phyloP scores from a whole-genome alignment of 192 early-diverging fungal genomes.

The Coemansia sp. region DNA sequence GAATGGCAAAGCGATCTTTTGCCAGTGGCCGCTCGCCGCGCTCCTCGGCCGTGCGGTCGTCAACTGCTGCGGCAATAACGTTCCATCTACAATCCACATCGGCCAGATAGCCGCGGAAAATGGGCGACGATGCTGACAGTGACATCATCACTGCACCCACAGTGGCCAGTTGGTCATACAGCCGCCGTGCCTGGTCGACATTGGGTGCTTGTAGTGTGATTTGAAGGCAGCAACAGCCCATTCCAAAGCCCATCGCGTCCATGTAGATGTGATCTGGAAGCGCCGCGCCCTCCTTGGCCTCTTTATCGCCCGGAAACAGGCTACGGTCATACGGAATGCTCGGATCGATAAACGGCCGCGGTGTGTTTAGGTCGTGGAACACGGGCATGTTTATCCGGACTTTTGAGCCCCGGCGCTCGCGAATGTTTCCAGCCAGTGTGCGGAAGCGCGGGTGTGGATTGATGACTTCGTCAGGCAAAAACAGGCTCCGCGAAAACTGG shows the following conservation, averaged over 20 bases:
- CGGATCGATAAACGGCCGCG: slow-evolving; percentile 82
- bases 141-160: slow-evolving; percentile 94
- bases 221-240: slow-evolving; percentile 97
- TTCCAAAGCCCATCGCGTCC: slow-evolving; percentile 98
- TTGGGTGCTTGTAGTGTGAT: slow-evolving; percentile 96
- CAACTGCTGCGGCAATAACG: slow-evolving; percentile 88
- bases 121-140: slow-evolving; percentile 86
- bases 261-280: slow-evolving; percentile 94
- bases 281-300: slow-evolving; percentile 73
- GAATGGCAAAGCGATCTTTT: slow-evolving; percentile 75
- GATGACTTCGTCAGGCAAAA: slow-evolving; percentile 92
- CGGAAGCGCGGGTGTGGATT: slow-evolving; percentile 91
- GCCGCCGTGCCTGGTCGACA: slow-evolving; percentile 83
- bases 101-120: slow-evolving; percentile 90
- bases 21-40: slow-evolving; percentile 74
- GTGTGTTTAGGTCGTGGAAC: slow-evolving; percentile 88
- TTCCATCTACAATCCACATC: slow-evolving; percentile 99
- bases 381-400: slow-evolving; percentile 96
- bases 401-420: slow-evolving; percentile 87
- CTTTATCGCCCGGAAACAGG: slow-evolving; percentile 66
- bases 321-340: slow-evolving; percentile 63
- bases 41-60: slow-evolving; percentile 91
- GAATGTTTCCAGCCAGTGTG: slow-evolving; percentile 93
- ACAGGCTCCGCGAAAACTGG: slow-evolving; percentile 76
- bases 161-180: slow-evolving; percentile 94